Conservation (phyloP, 805 yeast species). For the Cephaloascus fragrans region DNA sequence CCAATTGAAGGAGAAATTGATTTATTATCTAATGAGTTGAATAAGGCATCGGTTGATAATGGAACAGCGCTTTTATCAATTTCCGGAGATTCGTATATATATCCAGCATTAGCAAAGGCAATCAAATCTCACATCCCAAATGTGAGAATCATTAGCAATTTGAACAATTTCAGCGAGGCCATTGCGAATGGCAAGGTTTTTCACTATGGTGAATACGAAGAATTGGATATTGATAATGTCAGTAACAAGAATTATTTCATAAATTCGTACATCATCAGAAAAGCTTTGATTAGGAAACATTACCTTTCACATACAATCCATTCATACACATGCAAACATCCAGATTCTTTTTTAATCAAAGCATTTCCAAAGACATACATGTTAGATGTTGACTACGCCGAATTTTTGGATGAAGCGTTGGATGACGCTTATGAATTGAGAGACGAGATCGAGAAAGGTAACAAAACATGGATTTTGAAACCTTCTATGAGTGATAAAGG, state of each 20-base stretch:
- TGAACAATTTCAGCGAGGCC: constrained; percentile 9
- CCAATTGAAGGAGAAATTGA: constrained; percentile 51
- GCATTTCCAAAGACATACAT: constrained; percentile 72
- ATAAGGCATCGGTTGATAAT: too few relatives aligned
- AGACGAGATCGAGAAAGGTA: constrained; percentile 55
- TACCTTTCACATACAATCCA: constrained; percentile 80
- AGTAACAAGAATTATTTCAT: constrained; percentile 43
- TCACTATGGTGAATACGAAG: constrained; percentile 89
- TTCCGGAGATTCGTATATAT: constrained; percentile 28
- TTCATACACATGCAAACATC: constrained; percentile 64
- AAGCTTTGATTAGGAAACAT: constrained; percentile 86
- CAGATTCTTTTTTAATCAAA: constrained; percentile 44
- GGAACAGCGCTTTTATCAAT: constrained; percentile 32
- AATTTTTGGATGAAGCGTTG: constrained; percentile 84
- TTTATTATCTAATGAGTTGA: not conserved
- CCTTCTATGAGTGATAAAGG: constrained; percentile 98
- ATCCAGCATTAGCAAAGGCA: constrained; percentile 29
- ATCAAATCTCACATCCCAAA: constrained; percentile 21
- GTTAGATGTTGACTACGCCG: constrained; percentile 90
- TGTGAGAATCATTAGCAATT: constrained; percentile 17
- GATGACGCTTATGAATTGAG: constrained; percentile 89
- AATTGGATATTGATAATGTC: constrained; percentile 64
- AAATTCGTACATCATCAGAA: constrained; percentile 80
- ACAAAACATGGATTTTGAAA: constrained; percentile 76
- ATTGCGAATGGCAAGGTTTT: constrained; percentile 28